phyloP scores from a whole-genome alignment of 75 land plant genomes.

The Ceratopteris richardii region DNA sequence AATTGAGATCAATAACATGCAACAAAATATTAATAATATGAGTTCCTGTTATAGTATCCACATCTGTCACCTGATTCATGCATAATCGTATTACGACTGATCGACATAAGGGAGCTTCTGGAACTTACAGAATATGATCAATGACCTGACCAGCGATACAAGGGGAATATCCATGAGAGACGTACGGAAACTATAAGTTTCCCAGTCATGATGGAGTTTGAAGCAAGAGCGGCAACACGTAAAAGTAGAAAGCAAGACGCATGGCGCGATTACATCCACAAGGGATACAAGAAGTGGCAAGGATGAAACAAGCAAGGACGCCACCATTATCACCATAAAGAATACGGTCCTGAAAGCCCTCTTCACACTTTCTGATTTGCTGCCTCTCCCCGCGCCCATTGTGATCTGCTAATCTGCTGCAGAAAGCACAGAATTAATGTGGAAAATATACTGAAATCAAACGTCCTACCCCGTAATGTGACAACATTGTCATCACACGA shows the following conservation, averaged over 20 bases:
- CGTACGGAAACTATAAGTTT: conserved; percentile 52
- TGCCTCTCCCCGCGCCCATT: conserved; percentile 49
- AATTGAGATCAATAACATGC: not conserved
- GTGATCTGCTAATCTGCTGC: not conserved
- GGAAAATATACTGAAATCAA: no score
- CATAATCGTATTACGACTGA: not conserved
- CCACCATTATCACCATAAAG: conserved; percentile 73
- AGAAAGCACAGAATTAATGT: no score
- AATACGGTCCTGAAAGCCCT: conserved; percentile 57
- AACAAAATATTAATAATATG: not conserved
- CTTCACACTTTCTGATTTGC: conserved; percentile 30
- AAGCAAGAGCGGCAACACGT: conserved; percentile 43
- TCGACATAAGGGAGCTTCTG: no score
- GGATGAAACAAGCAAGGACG: conserved; percentile 57
- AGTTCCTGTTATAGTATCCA: not conserved
- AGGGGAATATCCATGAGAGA: conserved; percentile 83
- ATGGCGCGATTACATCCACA: conserved; percentile 47
- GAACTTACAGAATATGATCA: conserved; percentile 58
- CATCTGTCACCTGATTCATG: no score
- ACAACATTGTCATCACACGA: no score
- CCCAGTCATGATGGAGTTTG: conserved; percentile 44
- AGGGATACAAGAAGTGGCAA: conserved; percentile 67
- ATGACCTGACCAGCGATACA: conserved; percentile 60
- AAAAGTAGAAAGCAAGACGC: conserved; percentile 43
- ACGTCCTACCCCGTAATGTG: no score